Conservation (phyloP, 257 asterid genomes). For the Petrea volubilis region DNA sequence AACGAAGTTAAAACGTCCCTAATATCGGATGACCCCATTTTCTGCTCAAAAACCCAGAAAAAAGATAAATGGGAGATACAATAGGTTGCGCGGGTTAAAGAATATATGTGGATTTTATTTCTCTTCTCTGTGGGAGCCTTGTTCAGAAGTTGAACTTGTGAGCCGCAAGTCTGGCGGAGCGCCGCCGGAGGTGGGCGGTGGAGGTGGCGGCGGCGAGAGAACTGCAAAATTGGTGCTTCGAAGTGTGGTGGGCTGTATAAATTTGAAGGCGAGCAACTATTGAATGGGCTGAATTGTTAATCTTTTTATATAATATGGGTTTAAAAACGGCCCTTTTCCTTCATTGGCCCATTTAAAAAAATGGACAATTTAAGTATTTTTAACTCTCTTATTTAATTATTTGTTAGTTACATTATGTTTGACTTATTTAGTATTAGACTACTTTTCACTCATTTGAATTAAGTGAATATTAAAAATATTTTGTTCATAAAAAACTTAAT, state of each 20-base stretch:
- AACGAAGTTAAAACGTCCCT: conserved; percentile 73
- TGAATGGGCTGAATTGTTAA: conserved; percentile 19
- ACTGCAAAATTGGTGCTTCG: conserved; percentile 13
- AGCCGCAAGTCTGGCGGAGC: neutral
- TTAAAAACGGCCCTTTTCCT: neutral
- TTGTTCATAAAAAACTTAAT: too few relatives aligned
- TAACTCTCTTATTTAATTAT: too few relatives aligned
- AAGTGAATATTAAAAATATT: too few relatives aligned
- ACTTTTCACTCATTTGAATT: too few relatives aligned
- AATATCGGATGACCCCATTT: conserved; percentile 62
- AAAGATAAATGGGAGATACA: neutral
- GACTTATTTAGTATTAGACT: too few relatives aligned
- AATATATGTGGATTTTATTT: neutral
- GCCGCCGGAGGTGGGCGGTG: conserved; percentile 34
- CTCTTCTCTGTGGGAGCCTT: neutral
- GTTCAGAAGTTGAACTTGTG: neutral
- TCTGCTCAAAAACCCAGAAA: conserved; percentile 4
- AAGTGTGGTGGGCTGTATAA: conserved; percentile 3
- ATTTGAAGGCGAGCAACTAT: neutral
- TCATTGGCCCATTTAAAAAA: neutral
- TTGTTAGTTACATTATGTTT: too few relatives aligned
- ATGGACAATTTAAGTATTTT: too few relatives aligned
- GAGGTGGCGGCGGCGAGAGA: conserved; percentile 35
- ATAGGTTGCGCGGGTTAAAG: neutral
- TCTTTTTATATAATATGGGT: neutral